These are phyloP conservation scores for Camillea tinctor DNA, from an alignment of 2,329 filamentous ascomycete species.

Conservation along the genomic window DNA sequence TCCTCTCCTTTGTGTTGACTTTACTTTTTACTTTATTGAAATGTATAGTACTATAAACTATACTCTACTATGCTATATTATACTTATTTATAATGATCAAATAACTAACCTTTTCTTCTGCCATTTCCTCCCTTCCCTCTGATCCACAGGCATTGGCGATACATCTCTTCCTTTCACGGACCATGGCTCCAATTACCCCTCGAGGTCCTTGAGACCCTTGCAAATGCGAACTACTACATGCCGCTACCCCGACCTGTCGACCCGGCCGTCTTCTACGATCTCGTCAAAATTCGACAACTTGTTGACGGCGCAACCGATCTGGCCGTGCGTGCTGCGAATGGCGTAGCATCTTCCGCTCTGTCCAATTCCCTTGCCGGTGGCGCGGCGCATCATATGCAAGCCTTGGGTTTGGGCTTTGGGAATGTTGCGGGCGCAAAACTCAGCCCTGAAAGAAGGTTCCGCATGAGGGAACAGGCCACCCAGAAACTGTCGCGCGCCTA, in stretches of 20 bases:
- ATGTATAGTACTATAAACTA: too few species aligned
- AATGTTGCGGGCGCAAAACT: constrained; percentile 63
- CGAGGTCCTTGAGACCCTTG: constrained; percentile 76
- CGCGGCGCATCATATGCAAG: constrained; percentile 35
- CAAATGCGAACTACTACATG: constrained; percentile 76
- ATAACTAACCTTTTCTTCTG: constrained; percentile 4
- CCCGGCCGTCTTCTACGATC: constrained; percentile 77
- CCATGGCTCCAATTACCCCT: constrained; percentile 79
- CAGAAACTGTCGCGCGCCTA: constrained; percentile 77
- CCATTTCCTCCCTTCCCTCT: neutral
- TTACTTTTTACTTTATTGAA: constrained; percentile 15
- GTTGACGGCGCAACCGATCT: constrained; percentile 80
- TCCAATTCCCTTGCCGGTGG: constrained; percentile 50
- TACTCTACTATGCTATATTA: too few species aligned
- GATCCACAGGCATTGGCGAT: constrained; percentile 70
- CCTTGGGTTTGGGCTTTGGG: constrained; percentile 55
- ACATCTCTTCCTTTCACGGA: constrained; percentile 80
- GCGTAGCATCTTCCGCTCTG: constrained; percentile 64
- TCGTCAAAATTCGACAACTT: constrained; percentile 76
- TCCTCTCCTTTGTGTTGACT: constrained; percentile 6
- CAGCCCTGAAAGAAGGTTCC: constrained; percentile 72
- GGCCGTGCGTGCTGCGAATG: constrained; percentile 73
- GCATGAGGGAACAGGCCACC: constrained; percentile 78
- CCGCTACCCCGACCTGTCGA: constrained; percentile 75
- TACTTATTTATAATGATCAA: too few species aligned